Base-by-base conservation (phyloP, 164 flowering plant species). In the Akebia trifoliata region DNA sequence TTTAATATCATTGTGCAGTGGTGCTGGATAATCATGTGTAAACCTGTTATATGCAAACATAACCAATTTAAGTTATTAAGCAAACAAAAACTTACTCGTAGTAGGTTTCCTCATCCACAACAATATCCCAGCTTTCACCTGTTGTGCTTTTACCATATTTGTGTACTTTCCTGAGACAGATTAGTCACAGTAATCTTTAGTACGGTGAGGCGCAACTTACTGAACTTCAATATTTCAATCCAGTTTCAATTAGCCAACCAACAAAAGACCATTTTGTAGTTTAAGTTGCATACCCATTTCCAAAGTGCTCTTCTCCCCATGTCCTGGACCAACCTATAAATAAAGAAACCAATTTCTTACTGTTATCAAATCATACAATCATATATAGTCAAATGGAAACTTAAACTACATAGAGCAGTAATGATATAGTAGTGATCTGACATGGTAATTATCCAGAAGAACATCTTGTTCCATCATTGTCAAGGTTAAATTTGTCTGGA, bases 221-320 rank as follows among this genome's bases (percentile, higher is more conserved):
- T 20, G 54, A 12, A 8, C 56, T 1, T 26, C 47, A 26, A 17
- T 39, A 40, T 6, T 14, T 14, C 15, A 40, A 40, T n/a, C n/a
- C 44, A 40, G 6, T 21, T n/a, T 40, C 44, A 40, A 40, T 17
- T 14, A 39, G 44, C 44, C n/a, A 40, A 40, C 7, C 2, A 40
- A 40, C 44, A 6, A 40, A 15, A 21, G 15, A 40, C 20, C 14
- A 31, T 9, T 40, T 4, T 50, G 28, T 46, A 12, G 39, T 20
- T 46, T 7, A 53, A 68, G 29, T 43, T 38, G 56, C 84, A 47
- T 85, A 92, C 98, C 96, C 95, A 60, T 86, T 89, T 74, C 98
- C 98, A 36, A 86, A 85, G 72, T 92, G 98, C 71, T 92, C 98
- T 70, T 92, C 98, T 40, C 96, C 98, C 98, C 98, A 92, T 51